Evolutionary conservation across 1,284 basidiomycete species (phyloP).

Genomic region (Cryptococcus sp.): DNA sequence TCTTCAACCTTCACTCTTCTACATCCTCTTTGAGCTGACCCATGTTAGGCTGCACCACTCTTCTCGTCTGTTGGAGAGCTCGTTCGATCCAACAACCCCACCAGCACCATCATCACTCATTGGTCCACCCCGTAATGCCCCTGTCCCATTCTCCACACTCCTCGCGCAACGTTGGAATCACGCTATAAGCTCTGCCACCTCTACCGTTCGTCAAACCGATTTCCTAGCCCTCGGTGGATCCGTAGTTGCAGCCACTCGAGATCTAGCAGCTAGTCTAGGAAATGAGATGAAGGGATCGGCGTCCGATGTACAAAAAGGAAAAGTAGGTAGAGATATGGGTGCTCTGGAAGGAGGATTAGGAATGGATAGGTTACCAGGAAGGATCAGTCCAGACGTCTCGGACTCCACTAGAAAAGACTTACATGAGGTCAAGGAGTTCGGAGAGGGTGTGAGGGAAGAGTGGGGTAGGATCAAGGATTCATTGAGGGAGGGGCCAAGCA

Average conservation of each 20-base stretch:
- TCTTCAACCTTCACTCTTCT: not conserved
- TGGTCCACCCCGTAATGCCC: constrained; percentile 13
- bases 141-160: constrained; percentile 20
- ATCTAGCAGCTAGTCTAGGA: not conserved
- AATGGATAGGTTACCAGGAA: not conserved
- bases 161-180: constrained; percentile 37
- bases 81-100: constrained; percentile 25
- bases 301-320: not conserved
- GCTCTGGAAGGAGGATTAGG: constrained; percentile 5
- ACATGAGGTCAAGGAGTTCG: not conserved
- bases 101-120: constrained; percentile 29
- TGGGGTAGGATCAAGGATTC: not conserved
- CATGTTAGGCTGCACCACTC: constrained; percentile 19
- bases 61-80: constrained; percentile 22
- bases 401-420: not conserved
- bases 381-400: not conserved
- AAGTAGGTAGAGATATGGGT: constrained; percentile 1
- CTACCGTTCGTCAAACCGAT: constrained; percentile 24
- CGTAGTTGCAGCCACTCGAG: not conserved
- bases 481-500: not conserved
- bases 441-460: not conserved
- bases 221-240: constrained; percentile 23
- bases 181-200: constrained; percentile 20
- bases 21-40: not conserved
- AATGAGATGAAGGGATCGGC: not conserved